Percentiles rank a stretch among this genome's conserved stretches.
These are phyloP conservation scores for Laguncularia racemosa DNA, from an alignment of 345 rosid genomes.

Conservation along the genomic window DNA sequence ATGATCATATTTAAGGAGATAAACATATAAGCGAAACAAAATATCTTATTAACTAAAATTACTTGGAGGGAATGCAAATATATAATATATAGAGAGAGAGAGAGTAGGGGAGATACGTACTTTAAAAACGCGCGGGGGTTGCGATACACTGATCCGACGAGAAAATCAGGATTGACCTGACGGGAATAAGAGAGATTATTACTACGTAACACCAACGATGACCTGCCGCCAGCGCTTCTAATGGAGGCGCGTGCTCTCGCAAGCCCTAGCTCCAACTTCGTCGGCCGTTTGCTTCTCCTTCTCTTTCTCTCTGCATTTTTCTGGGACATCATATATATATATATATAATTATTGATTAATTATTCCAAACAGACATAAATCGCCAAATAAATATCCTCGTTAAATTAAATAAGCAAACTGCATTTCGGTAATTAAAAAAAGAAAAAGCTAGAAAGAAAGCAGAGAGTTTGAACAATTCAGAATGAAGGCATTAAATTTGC, in stretches of 20 bases:
- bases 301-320: constrained; percentile 24
- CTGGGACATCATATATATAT: too few relatives aligned
- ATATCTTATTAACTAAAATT: background rate
- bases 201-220: constrained; percentile 9
- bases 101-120: constrained; percentile 28
- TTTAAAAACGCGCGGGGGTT: constrained; percentile 50
- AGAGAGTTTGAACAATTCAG: too few relatives aligned
- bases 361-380: too few relatives aligned
- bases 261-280: constrained; percentile 43
- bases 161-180: constrained; percentile 14
- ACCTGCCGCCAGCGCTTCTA: constrained; percentile 17
- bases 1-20: background rate
- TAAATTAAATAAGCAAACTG: too few relatives aligned
- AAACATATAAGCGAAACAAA: background rate
- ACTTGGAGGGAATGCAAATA: background rate
- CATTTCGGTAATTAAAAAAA: too few relatives aligned
- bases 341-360: too few relatives aligned
- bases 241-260: constrained; percentile 64
- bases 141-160: constrained; percentile 29
- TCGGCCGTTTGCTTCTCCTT: constrained; percentile 22
- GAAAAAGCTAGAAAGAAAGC: too few relatives aligned
- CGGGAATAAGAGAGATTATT: constrained; percentile 16
- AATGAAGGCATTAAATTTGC: too few relatives aligned
- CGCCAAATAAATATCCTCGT: too few relatives aligned
- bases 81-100: too few relatives aligned